Evolutionary conservation across 2,329 filamentous ascomycete genomes (phyloP), one percentile per base, ranked within the genome.

Genomic region (Fusarium subtropicale): DNA sequence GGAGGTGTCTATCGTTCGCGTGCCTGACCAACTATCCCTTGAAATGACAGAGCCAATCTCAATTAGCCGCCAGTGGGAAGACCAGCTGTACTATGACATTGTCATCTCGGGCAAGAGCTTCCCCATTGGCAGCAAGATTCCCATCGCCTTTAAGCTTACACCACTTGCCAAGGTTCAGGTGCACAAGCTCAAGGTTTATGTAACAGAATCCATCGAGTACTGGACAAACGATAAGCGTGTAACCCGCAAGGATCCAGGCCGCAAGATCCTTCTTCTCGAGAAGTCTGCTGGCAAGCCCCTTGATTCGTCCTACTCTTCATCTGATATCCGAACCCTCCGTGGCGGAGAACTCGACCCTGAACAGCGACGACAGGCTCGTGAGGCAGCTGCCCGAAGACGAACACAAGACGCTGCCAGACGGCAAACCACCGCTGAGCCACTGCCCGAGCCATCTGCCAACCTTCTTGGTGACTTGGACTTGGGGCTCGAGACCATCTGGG

Each of bases 51-150:
- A 97, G 76, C 94, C 94, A 4, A 97, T 97, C 74, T 95, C 94
- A 13, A 97, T 97, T 75, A 95, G 92, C 69, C 86, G 94, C 22
- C 94, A 93, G 66, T 97, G 94, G 94, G 94, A 97, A 77, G 94
- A 97, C 72, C 94, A 97, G 76, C 84, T 97, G 33, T 93, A 97
- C 75, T 97, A 97, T 80, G 94, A 97, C 75, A 97, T 97, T 72
- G 91, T 97, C 77, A 97, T 97, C 56, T 97, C 94, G 2, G 94
- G 94, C 56, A 97, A 97, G 84, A 97, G 94, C 1, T 97, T 97
- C 64, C 93, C 94, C 1, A 87, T 97, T 22, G 94, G 94, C 18
- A 88, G 91, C 39, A 92, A 92, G 74, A 93, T 97, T 18, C 94
- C 94, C 1, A 96, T 97, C 62, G 94, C 94, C 2, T 97, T 97